Base-by-base conservation (phyloP, 2,329 filamentous ascomycete species). In the Metarhizium guizhouense region DNA sequence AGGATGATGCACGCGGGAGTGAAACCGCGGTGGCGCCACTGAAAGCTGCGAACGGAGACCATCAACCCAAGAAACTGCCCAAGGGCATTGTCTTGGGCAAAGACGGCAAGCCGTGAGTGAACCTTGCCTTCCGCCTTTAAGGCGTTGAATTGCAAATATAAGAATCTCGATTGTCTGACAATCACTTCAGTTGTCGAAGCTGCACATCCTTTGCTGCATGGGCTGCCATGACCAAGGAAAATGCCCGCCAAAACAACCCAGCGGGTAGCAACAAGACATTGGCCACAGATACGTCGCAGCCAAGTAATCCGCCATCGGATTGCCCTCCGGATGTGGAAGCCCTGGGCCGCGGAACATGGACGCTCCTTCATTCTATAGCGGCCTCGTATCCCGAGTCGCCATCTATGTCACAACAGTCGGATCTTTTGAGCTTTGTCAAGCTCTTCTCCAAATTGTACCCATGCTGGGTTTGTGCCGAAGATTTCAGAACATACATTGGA, bases 401-500 rank as follows among this genome's bases (percentile, higher is more conserved):
- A 0, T 82, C 85, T 0, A 70, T 76, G 1, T 70, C 76, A 10
- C 83, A 96, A 63, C 90, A 96, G 68, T 74, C 75, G 34, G 87
- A 96, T 63, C 86, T 95, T 63, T 77, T 78, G 55, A 79, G 82
- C 53, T 97, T 99, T 73, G 79, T 99, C 63, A 74, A 76, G 29
- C 77, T 91, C 2, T 95, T 99, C 69, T 85, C 88, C 30, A 87
- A 87, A 62, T 73, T 97, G 20, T 99, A 99, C 67, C 94, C 94
- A 4, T 99, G 94, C 76, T 96, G 92, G 90, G 82, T 88, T 3
- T 99, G 94, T 71, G 94, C 92, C 38, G 87, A 93, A 58, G 93
- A 97, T 68, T 96, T 99, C 70, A 87, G 87, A 69, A 70, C 69
- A 0, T 97, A 93, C 80, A 86, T 97, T 76, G 78, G 76, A 59